Percentiles rank a stretch among this genome's conserved stretches.
Evolutionary conservation across 148 eudicot genomes (phyloP).

Genomic region (Hydrangea macrophylla): DNA sequence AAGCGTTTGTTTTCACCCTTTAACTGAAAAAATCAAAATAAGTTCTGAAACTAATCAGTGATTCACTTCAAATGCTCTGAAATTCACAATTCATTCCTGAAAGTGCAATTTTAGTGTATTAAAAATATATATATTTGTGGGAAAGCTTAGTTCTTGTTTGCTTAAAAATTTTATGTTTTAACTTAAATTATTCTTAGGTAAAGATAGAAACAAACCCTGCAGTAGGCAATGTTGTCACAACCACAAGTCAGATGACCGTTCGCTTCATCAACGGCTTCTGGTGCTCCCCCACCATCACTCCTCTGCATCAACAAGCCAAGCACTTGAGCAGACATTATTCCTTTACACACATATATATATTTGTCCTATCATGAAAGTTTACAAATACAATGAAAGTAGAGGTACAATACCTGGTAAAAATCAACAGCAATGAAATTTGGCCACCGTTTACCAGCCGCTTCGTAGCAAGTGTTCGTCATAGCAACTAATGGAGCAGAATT

Average conservation of each 20-base stretch:
- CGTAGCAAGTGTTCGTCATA: conserved; percentile 70
- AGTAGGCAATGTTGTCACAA: conserved; percentile 76
- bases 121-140: too few species aligned
- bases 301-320: conserved; percentile 39
- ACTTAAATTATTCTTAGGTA: too few species aligned
- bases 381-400: too few species aligned
- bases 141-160: too few species aligned
- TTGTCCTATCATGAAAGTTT: too few species aligned
- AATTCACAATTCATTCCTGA: too few species aligned
- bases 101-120: too few species aligned
- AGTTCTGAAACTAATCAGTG: neutral
- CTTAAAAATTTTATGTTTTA: too few species aligned
- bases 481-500: conserved; percentile 66
- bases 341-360: too few species aligned
- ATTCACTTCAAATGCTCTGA: neutral
- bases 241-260: conserved; percentile 87
- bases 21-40: neutral
- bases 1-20: neutral
- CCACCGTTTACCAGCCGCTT: conserved; percentile 73
- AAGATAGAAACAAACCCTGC: conserved; percentile 57
- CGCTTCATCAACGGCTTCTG: conserved; percentile 89
- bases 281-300: conserved; percentile 92
- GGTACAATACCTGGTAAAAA: conserved; percentile 88
- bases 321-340: neutral
- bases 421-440: conserved; percentile 96